A percentile compares a stretch with the other conserved stretches of the same genome.
Conservation (phyloP, 176 grass and related monocot genomes). For the Aegilops tauschii region DNA sequence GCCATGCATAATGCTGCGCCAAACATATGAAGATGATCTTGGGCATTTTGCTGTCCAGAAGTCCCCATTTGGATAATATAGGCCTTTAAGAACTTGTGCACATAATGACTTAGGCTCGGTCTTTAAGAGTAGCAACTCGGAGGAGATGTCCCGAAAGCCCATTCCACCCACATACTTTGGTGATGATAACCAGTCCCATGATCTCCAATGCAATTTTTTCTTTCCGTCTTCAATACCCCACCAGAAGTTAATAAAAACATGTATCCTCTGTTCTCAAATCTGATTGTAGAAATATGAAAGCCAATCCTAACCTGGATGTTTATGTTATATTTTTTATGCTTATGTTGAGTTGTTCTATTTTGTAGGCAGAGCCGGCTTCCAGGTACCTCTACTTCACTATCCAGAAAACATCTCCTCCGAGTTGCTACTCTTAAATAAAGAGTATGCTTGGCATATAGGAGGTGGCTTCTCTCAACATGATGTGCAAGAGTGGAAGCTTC, state of each 20-base stretch:
- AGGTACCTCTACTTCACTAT: slow-evolving; percentile 70
- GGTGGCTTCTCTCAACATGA: slow-evolving; percentile 77
- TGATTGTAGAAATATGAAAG: background rate
- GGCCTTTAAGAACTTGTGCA: too few relatives aligned
- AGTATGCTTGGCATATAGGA: slow-evolving; percentile 94
- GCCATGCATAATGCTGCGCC: too few relatives aligned
- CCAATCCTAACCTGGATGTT: background rate
- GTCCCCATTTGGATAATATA: too few relatives aligned
- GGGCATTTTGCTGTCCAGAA: too few relatives aligned
- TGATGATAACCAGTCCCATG: too few relatives aligned
- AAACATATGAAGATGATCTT: too few relatives aligned
- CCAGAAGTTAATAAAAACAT: background rate
- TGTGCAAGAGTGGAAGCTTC: slow-evolving; percentile 77
- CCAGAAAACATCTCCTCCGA: slow-evolving; percentile 58
- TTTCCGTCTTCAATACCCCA: too few relatives aligned
- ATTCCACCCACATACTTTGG: too few relatives aligned
- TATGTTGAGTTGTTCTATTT: slow-evolving; percentile 15
- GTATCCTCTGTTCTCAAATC: background rate
- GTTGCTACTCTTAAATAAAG: slow-evolving; percentile 65
- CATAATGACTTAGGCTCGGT: too few relatives aligned
- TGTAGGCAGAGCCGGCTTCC: slow-evolving; percentile 73
- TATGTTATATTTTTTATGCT: slow-evolving; percentile 16
- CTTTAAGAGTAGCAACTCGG: too few relatives aligned
- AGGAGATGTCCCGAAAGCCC: background rate
- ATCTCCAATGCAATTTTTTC: too few relatives aligned